A percentile compares a stretch with the other conserved stretches of the same genome.
Conservation (phyloP, 2,329 filamentous ascomycete species). For the Chaetothyriales sp. region DNA sequence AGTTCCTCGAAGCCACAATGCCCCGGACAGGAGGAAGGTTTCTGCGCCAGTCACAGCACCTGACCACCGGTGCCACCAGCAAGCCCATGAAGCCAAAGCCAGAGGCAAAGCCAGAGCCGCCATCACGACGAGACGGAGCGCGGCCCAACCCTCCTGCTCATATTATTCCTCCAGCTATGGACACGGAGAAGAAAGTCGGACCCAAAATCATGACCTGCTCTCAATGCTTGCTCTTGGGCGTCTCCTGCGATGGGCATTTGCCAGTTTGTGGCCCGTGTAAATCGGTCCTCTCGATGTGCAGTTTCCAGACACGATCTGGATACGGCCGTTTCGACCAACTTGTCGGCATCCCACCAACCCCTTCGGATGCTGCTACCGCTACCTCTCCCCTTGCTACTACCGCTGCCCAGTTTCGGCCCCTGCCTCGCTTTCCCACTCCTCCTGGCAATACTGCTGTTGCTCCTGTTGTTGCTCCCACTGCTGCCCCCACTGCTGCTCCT, state of each 20-base stretch:
- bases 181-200: neutral
- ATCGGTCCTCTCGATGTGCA: neutral
- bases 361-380: neutral
- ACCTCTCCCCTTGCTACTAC: too few species aligned
- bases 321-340: too few species aligned
- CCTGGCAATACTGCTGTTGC: too few species aligned
- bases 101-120: neutral
- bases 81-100: neutral
- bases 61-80: neutral
- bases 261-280: neutral
- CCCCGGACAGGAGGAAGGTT: too few species aligned
- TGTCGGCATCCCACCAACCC: neutral
- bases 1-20: too few species aligned
- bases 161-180: neutral
- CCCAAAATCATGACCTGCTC: neutral
- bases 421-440: neutral
- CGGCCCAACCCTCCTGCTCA: neutral
- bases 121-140: neutral
- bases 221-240: neutral
- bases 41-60: neutral
- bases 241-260: neutral
- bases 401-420: neutral
- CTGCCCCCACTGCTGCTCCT: too few species aligned
- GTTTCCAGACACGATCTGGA: neutral
- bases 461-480: too few species aligned